Base-by-base conservation (phyloP, 2,329 filamentous ascomycete genomes). In the Dryadomyces quercivorus region DNA sequence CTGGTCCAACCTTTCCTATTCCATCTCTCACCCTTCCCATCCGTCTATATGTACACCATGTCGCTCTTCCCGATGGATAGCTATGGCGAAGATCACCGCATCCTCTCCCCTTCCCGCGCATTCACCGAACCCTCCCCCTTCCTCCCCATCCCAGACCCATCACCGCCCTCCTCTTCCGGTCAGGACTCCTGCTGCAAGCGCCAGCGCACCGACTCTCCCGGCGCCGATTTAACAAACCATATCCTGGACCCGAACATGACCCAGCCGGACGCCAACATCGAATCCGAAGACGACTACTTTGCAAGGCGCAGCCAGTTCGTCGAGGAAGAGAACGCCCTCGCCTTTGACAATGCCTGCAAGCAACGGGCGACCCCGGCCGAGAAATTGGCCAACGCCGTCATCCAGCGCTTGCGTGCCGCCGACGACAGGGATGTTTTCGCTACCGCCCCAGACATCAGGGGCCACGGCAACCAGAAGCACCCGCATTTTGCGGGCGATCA, bases 401-500 rank as follows among this genome's bases (percentile, higher is more conserved):
- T 78, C n/a, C 66, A 67, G 36, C 36, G 26, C 1, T 60, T 77
- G 47, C 70, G 66, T 55, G 47, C 55, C 13, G 47, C 60, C 8
- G 75, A 78, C 57, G 57, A 66, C 26, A 51, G 59, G 10, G 42
- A 56, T 2, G 55, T 76, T 43, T 78, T 73, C 59, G 63, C 58
- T 10, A 50, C 44, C 7, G 68, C 68, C 15, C 40, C 54, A 9
- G 54, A 64, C 7, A 63, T 68, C 18, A 52, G 43, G 9, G 75
- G 75, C 8, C 68, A 67, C 54, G 66, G 63, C 13, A 71, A 71
- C 3, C 76, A 78, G 63, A 58, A 59, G 21, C 75, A 78, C 54
- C 59, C 62, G 3, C 68, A 71, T 6, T 74, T 75, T 53, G 62
- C 72, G 0, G 75, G 75, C 26, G 78, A 81, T 60, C 80, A 82